Evolutionary conservation across 2,329 filamentous ascomycete species (phyloP).

Genomic region (Alternaria burnsii): DNA sequence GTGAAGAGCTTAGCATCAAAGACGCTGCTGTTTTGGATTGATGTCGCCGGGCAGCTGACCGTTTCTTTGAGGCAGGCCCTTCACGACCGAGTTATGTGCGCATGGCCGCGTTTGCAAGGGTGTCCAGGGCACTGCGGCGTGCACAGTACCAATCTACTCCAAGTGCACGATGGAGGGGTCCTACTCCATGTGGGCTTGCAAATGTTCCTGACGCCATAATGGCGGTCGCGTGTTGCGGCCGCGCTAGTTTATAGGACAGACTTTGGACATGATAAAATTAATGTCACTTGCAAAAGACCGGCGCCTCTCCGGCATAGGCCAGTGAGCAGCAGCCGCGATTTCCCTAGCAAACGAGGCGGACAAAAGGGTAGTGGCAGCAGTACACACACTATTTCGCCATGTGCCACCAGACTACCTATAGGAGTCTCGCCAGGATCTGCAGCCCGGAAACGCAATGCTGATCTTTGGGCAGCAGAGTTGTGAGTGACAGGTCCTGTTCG

Average conservation of each 20-base stretch:
- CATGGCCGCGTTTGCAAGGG: conserved; percentile 23
- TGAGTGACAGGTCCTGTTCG: conserved; percentile 2
- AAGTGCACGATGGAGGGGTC: conserved; percentile 10
- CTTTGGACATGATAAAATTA: conserved; percentile 20
- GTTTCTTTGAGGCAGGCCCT: conserved; percentile 15
- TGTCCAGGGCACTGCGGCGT: conserved; percentile 16
- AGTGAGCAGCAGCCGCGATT: conserved; percentile 21
- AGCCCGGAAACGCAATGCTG: conserved; percentile 10
- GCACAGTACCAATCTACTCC: conserved; percentile 13
- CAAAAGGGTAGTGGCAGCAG: conserved; percentile 17
- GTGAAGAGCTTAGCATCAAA: conserved; percentile 15
- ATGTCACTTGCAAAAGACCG: conserved; percentile 11
- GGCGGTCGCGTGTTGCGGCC: conserved; percentile 29
- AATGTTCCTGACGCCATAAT: conserved; percentile 35
- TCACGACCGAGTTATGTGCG: conserved; percentile 14
- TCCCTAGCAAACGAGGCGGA: conserved; percentile 25
- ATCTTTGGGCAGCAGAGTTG: conserved; percentile 17
- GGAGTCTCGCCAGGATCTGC: conserved; percentile 16
- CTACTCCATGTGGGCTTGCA: conserved; percentile 13
- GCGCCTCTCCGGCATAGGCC: conserved; percentile 20
- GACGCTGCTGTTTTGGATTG: conserved; percentile 25
- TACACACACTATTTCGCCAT: conserved; percentile 15
- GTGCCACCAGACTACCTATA: conserved; percentile 17
- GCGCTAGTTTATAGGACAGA: conserved; percentile 24
- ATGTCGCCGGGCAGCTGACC: conserved; percentile 31